A percentile compares a stretch with the other conserved stretches of the same genome.
phyloP scores from a whole-genome alignment of 1,284 basidiomycete species.

The Ustilago curta region DNA sequence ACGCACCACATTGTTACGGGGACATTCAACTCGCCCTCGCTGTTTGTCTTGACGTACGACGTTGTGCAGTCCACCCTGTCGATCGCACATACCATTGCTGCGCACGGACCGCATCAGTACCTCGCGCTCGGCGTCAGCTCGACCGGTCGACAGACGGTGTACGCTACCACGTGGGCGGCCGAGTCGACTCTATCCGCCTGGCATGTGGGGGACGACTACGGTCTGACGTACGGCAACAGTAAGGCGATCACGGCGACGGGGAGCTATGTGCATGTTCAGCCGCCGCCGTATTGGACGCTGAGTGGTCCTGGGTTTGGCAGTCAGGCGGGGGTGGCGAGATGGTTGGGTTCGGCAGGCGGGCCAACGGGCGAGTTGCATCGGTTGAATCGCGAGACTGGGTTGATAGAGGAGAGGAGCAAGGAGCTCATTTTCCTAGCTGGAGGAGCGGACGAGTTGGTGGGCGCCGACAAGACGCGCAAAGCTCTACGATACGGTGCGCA shows the following conservation, averaged over 20 bases:
- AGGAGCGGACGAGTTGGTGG: conserved; percentile 26
- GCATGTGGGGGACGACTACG: conserved; percentile 23
- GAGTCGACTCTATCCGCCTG: conserved; percentile 47
- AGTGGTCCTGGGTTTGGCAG: conserved; percentile 52
- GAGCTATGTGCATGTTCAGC: conserved; percentile 60
- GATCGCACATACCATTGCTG: conserved; percentile 24
- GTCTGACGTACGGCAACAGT: conserved; percentile 19
- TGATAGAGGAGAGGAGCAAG: conserved; percentile 35
- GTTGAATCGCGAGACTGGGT: conserved; percentile 40
- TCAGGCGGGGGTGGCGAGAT: conserved; percentile 19
- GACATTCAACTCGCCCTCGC: conserved; percentile 58
- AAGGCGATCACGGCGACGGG: conserved; percentile 52
- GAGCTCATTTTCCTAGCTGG: conserved; percentile 56
- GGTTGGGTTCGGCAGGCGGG: conserved; percentile 59
- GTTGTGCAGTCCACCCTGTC: conserved; percentile 23
- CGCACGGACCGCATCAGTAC: conserved; percentile 59
- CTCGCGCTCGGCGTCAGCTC: conserved; percentile 40
- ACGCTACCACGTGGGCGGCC: conserved; percentile 61
- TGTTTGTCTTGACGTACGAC: conserved; percentile 58
- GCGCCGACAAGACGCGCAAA: conserved; percentile 55
- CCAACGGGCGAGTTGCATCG: conserved; percentile 63
- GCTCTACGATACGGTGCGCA: conserved; percentile 59
- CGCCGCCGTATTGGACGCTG: conserved; percentile 31
- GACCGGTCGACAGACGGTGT: conserved; percentile 25
- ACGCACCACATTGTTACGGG: conserved; percentile 51